These are phyloP conservation scores for Colletotrichum limetticola DNA, from an alignment of 2,329 filamentous ascomycete genomes.

Conservation along the genomic window DNA sequence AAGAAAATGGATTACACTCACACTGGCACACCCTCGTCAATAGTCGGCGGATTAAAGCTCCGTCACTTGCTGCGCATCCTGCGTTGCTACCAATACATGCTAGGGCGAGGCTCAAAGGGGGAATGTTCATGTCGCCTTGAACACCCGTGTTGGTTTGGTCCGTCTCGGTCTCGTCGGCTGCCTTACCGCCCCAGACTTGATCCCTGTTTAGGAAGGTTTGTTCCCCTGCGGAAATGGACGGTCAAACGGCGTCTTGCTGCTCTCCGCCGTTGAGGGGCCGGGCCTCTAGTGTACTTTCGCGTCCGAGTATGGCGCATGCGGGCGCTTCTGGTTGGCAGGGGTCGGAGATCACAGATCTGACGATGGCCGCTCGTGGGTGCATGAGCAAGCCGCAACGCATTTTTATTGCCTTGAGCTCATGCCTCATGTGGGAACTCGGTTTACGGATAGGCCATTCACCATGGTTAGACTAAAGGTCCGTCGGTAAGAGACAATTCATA, in stretches of 20 bases:
- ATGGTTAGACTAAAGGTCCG: not conserved
- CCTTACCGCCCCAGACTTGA: constrained; percentile 7
- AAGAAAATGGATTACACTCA: not conserved
- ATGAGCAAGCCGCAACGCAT: not conserved
- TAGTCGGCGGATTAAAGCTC: constrained; percentile 6
- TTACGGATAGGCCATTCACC: not conserved
- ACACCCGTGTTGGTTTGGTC: constrained; percentile 9
- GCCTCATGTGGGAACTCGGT: not conserved
- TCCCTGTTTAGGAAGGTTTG: not conserved
- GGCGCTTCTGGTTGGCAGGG: constrained; percentile 10
- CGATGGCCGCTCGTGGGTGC: not conserved
- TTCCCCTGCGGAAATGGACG: constrained; percentile 13
- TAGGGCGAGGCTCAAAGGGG: constrained; percentile 9
- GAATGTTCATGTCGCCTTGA: constrained; percentile 3
- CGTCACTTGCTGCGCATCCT: not conserved
- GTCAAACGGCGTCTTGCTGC: constrained; percentile 13
- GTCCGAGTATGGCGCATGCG: not conserved
- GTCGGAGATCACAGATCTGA: constrained; percentile 20
- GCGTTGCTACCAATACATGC: constrained; percentile 5
- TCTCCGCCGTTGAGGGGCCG: not conserved
- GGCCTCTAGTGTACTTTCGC: not conserved
- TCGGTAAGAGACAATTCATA: not conserved
- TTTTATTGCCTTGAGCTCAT: constrained; percentile 5
- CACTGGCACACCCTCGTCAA: constrained; percentile 1
- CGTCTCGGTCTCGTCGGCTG: constrained; percentile 23